These are phyloP conservation scores for Sugiyamaella smithiae DNA, from an alignment of 805 yeast genomes.

Conservation along the genomic window DNA sequence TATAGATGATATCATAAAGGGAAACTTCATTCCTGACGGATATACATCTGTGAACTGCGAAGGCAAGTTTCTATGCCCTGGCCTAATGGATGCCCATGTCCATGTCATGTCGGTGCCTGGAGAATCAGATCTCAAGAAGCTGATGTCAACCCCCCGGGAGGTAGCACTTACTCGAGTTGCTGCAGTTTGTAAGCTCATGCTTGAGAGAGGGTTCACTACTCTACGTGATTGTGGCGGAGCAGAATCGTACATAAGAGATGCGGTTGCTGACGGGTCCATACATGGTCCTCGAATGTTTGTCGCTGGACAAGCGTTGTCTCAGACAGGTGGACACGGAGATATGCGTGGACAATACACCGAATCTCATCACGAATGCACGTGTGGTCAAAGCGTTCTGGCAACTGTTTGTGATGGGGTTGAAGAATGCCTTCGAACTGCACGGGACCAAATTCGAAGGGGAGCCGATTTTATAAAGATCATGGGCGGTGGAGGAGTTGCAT, in stretches of 20 bases:
- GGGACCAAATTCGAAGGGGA: slow-evolving; percentile 3
- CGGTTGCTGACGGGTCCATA: slow-evolving; percentile 2
- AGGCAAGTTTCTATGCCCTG: slow-evolving; percentile 1
- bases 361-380: background rate
- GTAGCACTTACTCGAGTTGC: background rate
- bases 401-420: slow-evolving; percentile 6
- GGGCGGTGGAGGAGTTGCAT: slow-evolving; percentile 10
- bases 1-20: background rate
- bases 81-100: slow-evolving; percentile 4
- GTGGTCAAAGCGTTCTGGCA: background rate
- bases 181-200: background rate
- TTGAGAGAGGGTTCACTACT: slow-evolving; percentile 5
- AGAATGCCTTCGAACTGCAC: slow-evolving; percentile 2
- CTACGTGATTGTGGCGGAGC: slow-evolving; percentile 8
- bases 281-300: slow-evolving; percentile 8
- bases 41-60: background rate
- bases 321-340: slow-evolving; percentile 12
- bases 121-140: slow-evolving; percentile 5
- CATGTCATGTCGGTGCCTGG: slow-evolving; percentile 7
- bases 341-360: background rate
- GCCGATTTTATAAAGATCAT: slow-evolving; percentile 6
- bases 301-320: slow-evolving; percentile 9
- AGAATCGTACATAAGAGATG: background rate
- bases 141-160: slow-evolving; percentile 2
- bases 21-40: background rate